These are phyloP conservation scores for Aspergillus sclerotioniger DNA, from an alignment of 495 filamentous ascomycete species.

Conservation along the genomic window DNA sequence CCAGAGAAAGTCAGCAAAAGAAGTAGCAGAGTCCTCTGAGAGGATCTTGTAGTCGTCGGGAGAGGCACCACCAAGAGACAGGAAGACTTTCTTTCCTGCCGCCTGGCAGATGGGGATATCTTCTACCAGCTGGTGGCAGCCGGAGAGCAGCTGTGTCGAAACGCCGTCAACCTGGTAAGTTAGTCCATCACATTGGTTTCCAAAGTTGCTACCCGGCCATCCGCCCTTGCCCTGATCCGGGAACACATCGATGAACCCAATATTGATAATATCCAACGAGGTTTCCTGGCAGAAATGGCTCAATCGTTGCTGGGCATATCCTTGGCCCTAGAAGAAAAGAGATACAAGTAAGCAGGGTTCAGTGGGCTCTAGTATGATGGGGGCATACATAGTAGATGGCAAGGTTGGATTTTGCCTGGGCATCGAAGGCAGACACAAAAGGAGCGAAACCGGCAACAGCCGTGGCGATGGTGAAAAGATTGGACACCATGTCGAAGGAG, in stretches of 20 bases:
- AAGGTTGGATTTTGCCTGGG: constrained; percentile 53
- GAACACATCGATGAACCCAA: constrained; percentile 66
- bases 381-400: constrained; percentile 61
- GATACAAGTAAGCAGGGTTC: not conserved
- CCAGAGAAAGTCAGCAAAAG: constrained; percentile 63
- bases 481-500: constrained; percentile 32
- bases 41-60: constrained; percentile 39
- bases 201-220: constrained; percentile 63
- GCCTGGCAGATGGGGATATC: constrained; percentile 66
- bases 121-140: constrained; percentile 51
- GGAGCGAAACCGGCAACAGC: constrained; percentile 31
- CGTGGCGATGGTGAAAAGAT: constrained; percentile 25
- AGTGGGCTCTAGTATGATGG: not conserved
- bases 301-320: constrained; percentile 44
- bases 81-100: constrained; percentile 62
- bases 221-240: constrained; percentile 53
- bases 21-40: constrained; percentile 29
- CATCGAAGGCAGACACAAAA: constrained; percentile 47
- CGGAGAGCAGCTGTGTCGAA: constrained; percentile 38
- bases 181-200: constrained; percentile 59
- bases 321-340: constrained; percentile 46
- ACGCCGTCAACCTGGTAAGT: constrained; percentile 38
- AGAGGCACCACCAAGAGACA: constrained; percentile 61
- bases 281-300: constrained; percentile 56
- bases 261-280: constrained; percentile 62